Percentiles rank a stretch among this genome's conserved stretches.
phyloP scores from a whole-genome alignment of 768 basidiomycete genomes.

The Hericium alpestre region DNA sequence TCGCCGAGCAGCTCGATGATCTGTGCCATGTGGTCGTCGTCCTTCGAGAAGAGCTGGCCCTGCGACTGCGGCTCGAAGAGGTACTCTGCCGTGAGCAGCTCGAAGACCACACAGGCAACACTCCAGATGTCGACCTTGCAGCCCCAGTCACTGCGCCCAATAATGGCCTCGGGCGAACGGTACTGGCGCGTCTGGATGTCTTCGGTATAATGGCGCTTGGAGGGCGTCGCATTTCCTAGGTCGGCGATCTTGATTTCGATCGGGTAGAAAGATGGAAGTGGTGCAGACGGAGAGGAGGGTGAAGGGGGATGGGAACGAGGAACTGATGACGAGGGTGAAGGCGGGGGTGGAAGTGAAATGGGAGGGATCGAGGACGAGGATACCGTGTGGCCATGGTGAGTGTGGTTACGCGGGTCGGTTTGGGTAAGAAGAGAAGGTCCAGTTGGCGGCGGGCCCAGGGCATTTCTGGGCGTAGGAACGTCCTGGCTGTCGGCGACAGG shows the following conservation, averaged over 20 bases:
- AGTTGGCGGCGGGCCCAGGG: slow-evolving; percentile 3
- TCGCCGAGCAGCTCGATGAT: slow-evolving; percentile 87
- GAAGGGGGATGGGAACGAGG: background rate
- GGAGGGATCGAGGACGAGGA: background rate
- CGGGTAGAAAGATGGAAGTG: slow-evolving; percentile 17
- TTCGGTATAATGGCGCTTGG: slow-evolving; percentile 84
- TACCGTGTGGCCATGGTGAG: slow-evolving; percentile 6
- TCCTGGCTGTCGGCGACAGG: background rate
- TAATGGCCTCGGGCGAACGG: slow-evolving; percentile 86
- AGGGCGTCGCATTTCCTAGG: slow-evolving; percentile 87
- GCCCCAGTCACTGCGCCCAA: slow-evolving; percentile 82
- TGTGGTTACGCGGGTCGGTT: slow-evolving; percentile 24
- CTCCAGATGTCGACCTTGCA: slow-evolving; percentile 84
- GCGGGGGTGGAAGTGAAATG: background rate
- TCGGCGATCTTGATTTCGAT: slow-evolving; percentile 91
- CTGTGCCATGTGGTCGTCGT: slow-evolving; percentile 94
- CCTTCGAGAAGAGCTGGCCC: slow-evolving; percentile 75
- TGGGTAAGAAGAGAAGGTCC: slow-evolving; percentile 27
- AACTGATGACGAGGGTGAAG: background rate
- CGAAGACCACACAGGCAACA: slow-evolving; percentile 84
- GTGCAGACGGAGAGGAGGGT: background rate
- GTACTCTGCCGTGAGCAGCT: slow-evolving; percentile 84
- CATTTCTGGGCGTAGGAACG: background rate
- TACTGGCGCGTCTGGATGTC: slow-evolving; percentile 97
- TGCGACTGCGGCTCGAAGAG: slow-evolving; percentile 85